phyloP scores from a whole-genome alignment of 2,329 filamentous ascomycete species.

The Apiospora rasikravindrae region DNA sequence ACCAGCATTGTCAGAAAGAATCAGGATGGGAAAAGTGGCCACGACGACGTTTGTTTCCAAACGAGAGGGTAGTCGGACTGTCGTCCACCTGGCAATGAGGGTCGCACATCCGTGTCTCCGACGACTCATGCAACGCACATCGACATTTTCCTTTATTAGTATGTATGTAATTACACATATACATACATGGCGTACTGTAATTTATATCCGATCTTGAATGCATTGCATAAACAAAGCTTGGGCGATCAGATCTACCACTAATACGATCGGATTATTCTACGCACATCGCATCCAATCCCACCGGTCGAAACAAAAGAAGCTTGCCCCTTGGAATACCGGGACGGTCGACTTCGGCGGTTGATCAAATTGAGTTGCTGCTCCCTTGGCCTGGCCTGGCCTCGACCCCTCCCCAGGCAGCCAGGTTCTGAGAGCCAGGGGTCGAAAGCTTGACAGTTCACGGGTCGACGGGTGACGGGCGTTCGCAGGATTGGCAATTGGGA shows the following conservation, averaged over 20 bases:
- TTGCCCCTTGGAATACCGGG: neutral
- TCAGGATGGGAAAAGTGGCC: neutral
- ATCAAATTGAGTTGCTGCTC: neutral
- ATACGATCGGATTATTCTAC: slow-evolving; percentile 9
- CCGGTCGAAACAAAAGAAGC: neutral
- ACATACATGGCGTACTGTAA: neutral
- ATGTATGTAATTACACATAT: neutral
- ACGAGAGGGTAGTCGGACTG: neutral
- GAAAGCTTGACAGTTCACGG: slow-evolving; percentile 1
- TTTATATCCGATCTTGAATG: slow-evolving; percentile 2
- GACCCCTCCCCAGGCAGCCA: neutral
- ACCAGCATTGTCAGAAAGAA: neutral
- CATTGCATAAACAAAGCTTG: slow-evolving; percentile 5
- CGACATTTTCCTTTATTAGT: neutral
- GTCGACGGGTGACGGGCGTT: neutral
- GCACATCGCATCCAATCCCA: neutral
- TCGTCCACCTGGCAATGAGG: neutral
- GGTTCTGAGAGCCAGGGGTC: neutral
- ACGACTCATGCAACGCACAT: neutral
- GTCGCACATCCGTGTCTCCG: neutral
- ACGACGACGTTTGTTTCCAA: neutral
- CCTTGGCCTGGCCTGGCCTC: too few relatives aligned
- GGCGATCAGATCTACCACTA: slow-evolving; percentile 12
- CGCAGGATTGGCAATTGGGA: neutral
- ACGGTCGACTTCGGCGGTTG: neutral